Evolutionary conservation across 1,284 basidiomycete genomes (phyloP).

Genomic region (Cutaneotrichosporon daszewskae): DNA sequence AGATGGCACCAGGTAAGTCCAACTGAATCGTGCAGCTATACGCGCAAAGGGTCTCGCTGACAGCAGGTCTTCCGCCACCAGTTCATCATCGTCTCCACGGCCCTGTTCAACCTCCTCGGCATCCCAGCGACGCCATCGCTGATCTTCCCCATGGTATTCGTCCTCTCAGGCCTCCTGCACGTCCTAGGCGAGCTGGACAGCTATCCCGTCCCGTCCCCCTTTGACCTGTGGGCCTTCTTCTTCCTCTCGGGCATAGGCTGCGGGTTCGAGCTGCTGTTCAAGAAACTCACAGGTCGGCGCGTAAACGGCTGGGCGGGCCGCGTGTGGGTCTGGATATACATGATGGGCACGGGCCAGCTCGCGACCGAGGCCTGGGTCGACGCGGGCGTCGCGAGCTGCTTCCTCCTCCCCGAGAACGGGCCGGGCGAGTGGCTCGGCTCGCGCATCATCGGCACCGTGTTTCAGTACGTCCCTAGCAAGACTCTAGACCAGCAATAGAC

Average conservation of each 20-base stretch:
- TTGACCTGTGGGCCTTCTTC: conserved; percentile 34
- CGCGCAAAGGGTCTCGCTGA: background rate
- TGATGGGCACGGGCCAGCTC: conserved; percentile 23
- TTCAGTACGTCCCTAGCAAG: background rate
- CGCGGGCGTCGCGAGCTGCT: conserved; percentile 9
- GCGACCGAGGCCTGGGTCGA: conserved; percentile 34
- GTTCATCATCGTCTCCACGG: conserved; percentile 33
- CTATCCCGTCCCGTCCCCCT: conserved; percentile 31
- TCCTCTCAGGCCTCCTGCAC: conserved; percentile 40
- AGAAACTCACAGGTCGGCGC: conserved; percentile 21
- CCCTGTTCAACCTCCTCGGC: conserved; percentile 20
- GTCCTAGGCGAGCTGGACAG: conserved; percentile 36
- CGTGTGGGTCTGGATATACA: conserved; percentile 35
- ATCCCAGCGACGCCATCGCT: conserved; percentile 21
- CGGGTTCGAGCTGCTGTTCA: conserved; percentile 12
- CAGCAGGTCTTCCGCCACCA: conserved; percentile 27
- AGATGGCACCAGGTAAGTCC: conserved; percentile 47
- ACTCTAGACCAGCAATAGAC: background rate
- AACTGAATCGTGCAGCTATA: too few relatives aligned
- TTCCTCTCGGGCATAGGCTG: conserved; percentile 32
- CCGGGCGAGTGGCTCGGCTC: conserved; percentile 5
- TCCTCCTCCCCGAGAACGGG: conserved; percentile 1
- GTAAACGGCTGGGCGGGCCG: conserved; percentile 37
- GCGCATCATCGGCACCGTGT: background rate
- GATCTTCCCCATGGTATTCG: conserved; percentile 33